phyloP scores from a whole-genome alignment of 305 asterid species.

The Fraxinus dipetala region DNA sequence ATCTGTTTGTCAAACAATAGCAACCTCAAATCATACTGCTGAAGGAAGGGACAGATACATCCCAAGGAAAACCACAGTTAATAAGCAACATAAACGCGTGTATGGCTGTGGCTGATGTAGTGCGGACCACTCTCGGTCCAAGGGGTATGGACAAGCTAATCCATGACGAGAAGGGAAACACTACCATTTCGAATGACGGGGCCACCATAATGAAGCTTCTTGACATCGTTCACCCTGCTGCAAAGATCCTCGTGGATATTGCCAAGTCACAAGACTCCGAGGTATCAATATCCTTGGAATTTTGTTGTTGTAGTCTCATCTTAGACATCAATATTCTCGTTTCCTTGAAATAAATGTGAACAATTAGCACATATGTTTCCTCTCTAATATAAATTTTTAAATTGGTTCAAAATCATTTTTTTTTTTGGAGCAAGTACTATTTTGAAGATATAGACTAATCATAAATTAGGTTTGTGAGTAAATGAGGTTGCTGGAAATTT shows the following conservation, averaged over 20 bases:
- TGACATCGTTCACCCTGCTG: constrained; percentile 95
- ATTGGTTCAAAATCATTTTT: neutral
- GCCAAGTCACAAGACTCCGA: constrained; percentile 99
- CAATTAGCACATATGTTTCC: neutral
- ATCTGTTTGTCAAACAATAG: constrained; percentile 34
- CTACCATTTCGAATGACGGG: constrained; percentile 97
- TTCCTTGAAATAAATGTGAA: neutral
- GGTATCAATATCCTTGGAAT: constrained; percentile 39
- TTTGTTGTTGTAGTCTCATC: neutral
- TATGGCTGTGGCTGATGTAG: constrained; percentile 85
- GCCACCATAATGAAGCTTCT: constrained; percentile 99
- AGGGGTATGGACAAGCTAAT: constrained; percentile 99
- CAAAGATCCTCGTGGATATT: constrained; percentile 94
- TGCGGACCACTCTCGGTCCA: constrained; percentile 89
- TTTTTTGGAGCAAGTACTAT: neutral
- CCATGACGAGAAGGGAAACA: constrained; percentile 95
- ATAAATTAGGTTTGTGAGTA: neutral
- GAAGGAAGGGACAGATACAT: constrained; percentile 97
- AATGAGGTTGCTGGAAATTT: neutral
- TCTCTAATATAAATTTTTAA: constrained; percentile 4
- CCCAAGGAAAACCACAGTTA: constrained; percentile 94
- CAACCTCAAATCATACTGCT: constrained; percentile 88
- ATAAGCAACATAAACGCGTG: constrained; percentile 93
- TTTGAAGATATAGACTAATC: neutral
- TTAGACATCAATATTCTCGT: neutral